phyloP scores from a whole-genome alignment of 352 stramenopile genomes.

The Pythium aquatile region DNA sequence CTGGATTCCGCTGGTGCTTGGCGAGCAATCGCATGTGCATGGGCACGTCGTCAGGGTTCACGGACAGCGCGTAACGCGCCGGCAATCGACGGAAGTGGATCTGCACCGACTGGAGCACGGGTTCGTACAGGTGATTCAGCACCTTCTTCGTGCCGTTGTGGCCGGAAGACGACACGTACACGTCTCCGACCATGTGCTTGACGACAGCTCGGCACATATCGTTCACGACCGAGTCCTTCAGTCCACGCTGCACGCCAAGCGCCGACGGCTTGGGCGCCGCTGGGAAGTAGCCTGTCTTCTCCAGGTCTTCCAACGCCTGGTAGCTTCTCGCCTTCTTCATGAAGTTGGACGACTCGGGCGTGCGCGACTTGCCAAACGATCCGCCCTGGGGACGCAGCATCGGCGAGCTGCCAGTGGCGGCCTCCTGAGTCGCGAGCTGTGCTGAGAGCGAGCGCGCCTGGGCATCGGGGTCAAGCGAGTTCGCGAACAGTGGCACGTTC shows the following conservation, averaged over 20 bases:
- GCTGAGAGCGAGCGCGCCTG: constrained; percentile 62
- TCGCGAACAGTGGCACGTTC: constrained; percentile 53
- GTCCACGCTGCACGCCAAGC: constrained; percentile 71
- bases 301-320: constrained; percentile 74
- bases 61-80: constrained; percentile 77
- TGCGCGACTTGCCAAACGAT: constrained; percentile 52
- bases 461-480: constrained; percentile 52
- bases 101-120: constrained; percentile 83
- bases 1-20: constrained; percentile 77
- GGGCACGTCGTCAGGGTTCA: constrained; percentile 86
- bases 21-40: constrained; percentile 85
- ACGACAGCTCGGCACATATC: constrained; percentile 86
- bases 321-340: constrained; percentile 84
- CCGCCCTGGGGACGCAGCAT: constrained; percentile 39
- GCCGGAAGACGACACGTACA: constrained; percentile 73
- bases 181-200: constrained; percentile 88
- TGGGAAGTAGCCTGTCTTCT: constrained; percentile 85
- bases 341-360: constrained; percentile 31
- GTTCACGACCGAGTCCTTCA: constrained; percentile 87
- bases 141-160: constrained; percentile 74
- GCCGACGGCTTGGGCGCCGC: constrained; percentile 71
- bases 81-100: constrained; percentile 77
- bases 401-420: constrained; percentile 8
- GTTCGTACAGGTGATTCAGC: constrained; percentile 84
- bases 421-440: constrained; percentile 47